These are phyloP conservation scores for Monilinia aucupariae DNA, from an alignment of 2,329 filamentous ascomycete genomes.

Conservation along the genomic window DNA sequence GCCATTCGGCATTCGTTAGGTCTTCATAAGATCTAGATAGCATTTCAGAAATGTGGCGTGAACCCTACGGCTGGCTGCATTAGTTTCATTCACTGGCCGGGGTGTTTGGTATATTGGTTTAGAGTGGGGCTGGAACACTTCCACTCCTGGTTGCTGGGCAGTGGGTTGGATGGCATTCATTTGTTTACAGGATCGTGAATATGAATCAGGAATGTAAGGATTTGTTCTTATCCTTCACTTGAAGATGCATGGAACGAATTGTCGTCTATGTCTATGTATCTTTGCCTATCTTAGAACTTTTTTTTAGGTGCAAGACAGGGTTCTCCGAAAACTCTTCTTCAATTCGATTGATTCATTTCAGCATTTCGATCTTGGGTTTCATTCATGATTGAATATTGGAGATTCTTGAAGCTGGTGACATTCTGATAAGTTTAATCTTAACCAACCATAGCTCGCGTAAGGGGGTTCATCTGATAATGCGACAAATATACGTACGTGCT, in stretches of 20 bases:
- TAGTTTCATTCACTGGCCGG: background rate
- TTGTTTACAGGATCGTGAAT: background rate
- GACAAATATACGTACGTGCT: slow-evolving; percentile 9
- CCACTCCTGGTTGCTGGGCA: slow-evolving; percentile 7
- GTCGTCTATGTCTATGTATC: background rate
- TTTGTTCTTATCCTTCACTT: background rate
- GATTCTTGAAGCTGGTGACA: background rate
- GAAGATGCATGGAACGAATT: background rate
- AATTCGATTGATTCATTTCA: background rate
- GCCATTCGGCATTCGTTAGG: background rate
- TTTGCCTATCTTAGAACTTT: background rate
- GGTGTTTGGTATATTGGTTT: background rate
- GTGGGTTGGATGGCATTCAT: background rate
- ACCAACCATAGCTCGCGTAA: background rate
- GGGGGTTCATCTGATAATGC: background rate
- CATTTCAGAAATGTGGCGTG: background rate
- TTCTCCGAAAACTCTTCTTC: background rate
- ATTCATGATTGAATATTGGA: background rate
- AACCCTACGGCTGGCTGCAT: slow-evolving; percentile 8
- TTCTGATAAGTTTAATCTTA: background rate
- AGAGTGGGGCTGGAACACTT: background rate
- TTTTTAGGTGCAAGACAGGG: background rate
- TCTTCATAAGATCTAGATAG: background rate
- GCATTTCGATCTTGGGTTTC: background rate
- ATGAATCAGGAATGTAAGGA: background rate